Evolutionary conservation across 2,329 filamentous ascomycete species (phyloP).

Genomic region (Paraconiothyrium brasiliense): DNA sequence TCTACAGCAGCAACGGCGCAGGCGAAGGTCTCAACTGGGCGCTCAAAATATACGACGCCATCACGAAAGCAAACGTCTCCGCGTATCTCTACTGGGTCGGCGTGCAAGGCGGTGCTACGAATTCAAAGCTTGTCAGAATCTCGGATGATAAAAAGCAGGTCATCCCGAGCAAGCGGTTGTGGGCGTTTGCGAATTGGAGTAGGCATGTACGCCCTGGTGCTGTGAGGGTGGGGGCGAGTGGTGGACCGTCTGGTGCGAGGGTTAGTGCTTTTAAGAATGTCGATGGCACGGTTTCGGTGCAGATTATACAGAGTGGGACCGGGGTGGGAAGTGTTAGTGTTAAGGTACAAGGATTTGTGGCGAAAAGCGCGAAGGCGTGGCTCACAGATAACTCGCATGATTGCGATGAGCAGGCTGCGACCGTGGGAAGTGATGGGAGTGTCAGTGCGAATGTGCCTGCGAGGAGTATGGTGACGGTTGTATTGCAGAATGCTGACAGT

Average conservation of each 20-base stretch:
- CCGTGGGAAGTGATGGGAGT: constrained; percentile 30
- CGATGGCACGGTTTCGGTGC: constrained; percentile 47
- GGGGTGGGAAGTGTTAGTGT: constrained; percentile 30
- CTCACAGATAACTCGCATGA: constrained; percentile 50
- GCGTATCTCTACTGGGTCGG: constrained; percentile 67
- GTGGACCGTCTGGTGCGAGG: constrained; percentile 39
- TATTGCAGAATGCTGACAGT: constrained; percentile 8
- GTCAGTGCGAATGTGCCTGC: constrained; percentile 34
- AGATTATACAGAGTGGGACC: constrained; percentile 48
- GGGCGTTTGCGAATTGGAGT: constrained; percentile 54
- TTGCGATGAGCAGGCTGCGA: constrained; percentile 26
- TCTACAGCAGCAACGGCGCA: constrained; percentile 57
- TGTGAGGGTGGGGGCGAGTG: constrained; percentile 45
- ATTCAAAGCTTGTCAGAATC: constrained; percentile 48
- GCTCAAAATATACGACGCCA: constrained; percentile 61
- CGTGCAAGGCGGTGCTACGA: constrained; percentile 50
- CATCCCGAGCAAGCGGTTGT: constrained; percentile 48
- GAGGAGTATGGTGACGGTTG: constrained; percentile 41
- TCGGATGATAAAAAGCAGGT: constrained; percentile 45
- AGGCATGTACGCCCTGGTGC: constrained; percentile 52
- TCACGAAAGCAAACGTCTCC: constrained; percentile 58
- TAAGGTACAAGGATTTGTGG: constrained; percentile 37
- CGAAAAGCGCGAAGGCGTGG: constrained; percentile 43
- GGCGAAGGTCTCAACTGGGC: constrained; percentile 67
- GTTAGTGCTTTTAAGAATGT: constrained; percentile 46